Evolutionary conservation across 495 filamentous ascomycete genomes (phyloP), one percentile per base, ranked within the genome.

Genomic region (Aspergillus baeticus): DNA sequence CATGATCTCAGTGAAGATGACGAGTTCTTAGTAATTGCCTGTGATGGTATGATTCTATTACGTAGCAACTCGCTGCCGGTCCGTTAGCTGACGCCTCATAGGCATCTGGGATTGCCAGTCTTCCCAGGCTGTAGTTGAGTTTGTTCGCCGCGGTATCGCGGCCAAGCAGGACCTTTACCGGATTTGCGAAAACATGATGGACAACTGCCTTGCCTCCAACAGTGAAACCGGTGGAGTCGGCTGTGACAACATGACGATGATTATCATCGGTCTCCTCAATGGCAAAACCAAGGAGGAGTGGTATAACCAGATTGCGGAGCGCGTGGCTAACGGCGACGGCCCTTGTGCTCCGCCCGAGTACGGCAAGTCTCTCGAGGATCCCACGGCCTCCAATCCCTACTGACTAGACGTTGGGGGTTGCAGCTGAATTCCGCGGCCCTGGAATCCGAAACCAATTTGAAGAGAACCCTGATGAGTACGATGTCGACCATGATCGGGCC

Each of bases 151-250:
- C 60, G 95, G 94, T 35, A 96, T 98, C 69, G 91, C 90, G 18
- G 92, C 92, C 17, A 94, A 96, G 78, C 94, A 98, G 75, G 87
- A 92, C 29, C 82, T 98, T 17, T 83, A 89, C 45, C 86, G 87
- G 65, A 97, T 98, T 64, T 96, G 92, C 73, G 94, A 98, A 78
- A 98, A 98, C 77, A 95, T 98, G 91, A 98, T 98, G 94, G 92
- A 98, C 77, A 98, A 98, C 75, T 98, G 94, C 69, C 82, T 98
- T 51, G 90, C 94, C 26, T 92, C 91, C 48, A 97, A 94, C 80
- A 94, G 92, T 63, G 95, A 98, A 73, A 98, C 94, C 38, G 94
- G 94, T 31, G 94, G 94, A 41, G 94, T 98, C 45, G 94, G 94
- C 58, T 98, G 94, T 74, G 94, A 98, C 75, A 98, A 98, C 78